phyloP scores from a whole-genome alignment of 148 eudicot genomes.

The Arbutus unedo region DNA sequence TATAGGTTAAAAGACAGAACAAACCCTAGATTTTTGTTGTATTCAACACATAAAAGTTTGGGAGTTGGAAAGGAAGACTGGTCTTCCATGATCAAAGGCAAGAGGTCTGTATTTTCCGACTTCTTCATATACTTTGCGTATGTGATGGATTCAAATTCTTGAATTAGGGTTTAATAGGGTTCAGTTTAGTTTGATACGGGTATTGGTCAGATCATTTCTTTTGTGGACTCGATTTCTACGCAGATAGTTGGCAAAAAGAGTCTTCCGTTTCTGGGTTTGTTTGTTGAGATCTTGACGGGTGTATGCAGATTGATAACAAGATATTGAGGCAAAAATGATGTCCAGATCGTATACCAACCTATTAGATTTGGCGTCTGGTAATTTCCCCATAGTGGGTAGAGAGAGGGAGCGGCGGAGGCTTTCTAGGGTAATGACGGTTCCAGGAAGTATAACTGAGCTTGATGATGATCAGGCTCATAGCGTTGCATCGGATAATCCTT shows the following conservation, averaged over 20 bases:
- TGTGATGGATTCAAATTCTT: background rate
- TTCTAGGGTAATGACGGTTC: slow-evolving; percentile 43
- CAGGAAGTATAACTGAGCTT: slow-evolving; percentile 37
- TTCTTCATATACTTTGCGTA: background rate
- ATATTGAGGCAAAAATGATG: slow-evolving; percentile 26
- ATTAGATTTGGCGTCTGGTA: slow-evolving; percentile 41
- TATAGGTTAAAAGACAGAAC: slow-evolving; percentile 5
- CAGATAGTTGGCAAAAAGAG: slow-evolving; percentile 9
- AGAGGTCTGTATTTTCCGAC: slow-evolving; percentile 12
- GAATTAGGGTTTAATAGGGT: background rate
- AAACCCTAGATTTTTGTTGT: slow-evolving; percentile 25
- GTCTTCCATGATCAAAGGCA: slow-evolving; percentile 4
- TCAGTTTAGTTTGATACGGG: background rate
- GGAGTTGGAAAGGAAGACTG: background rate
- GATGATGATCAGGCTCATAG: slow-evolving; percentile 39
- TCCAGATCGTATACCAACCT: slow-evolving; percentile 44
- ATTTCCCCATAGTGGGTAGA: slow-evolving; percentile 34
- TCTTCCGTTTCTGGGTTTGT: background rate
- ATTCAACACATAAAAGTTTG: slow-evolving; percentile 18
- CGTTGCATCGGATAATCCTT: slow-evolving; percentile 31
- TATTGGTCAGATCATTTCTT: slow-evolving; percentile 12
- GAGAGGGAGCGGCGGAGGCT: slow-evolving; percentile 31
- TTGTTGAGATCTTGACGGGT: slow-evolving; percentile 8
- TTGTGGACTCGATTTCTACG: background rate
- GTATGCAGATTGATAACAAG: background rate